Base-by-base conservation (phyloP, 192 early-diverging fungal species). In the Podila clonocystis region DNA sequence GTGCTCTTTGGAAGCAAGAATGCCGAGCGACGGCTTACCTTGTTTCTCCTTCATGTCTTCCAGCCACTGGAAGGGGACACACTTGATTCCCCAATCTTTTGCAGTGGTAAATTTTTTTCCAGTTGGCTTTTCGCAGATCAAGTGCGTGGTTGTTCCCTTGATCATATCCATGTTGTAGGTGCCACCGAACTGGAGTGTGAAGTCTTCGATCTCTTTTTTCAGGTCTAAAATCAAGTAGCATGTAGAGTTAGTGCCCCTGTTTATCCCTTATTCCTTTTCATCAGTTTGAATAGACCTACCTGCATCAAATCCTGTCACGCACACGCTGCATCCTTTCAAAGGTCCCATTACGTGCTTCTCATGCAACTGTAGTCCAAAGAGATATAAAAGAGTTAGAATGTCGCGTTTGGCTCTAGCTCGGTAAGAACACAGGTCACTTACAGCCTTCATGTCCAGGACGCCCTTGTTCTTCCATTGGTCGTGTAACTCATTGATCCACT, bases 101-200 rank as follows among this genome's bases (percentile, higher is more conserved):
- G 77, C 77, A 12, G 77, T 73, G 11, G 28, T 73, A 62, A 73
- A 80, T 49, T 80, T 80, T 20, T 58, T 48, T 28, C 70, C 71
- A 11, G 49, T 28, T 7, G 67, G 34, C 15, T 49, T 9, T 9
- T 64, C 65, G 57, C 71, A 80, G 28, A 80, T 63, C 57, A 80
- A 15, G 28, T 80, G 77, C 4, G 77, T 80, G 17, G 77, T 80
- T 2, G 30, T 24, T 38, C 58, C 61, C 31, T 72, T 80, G 17
- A 69, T 45, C 9, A 80, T 36, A 49, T 80, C 77, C 31, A 38
- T 73, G 13, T 70, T 73, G 34, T 73, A 80, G 9, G 49, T 68
- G 12, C 77, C 77, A 13, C 77, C 77, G 52, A 72, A 58, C 28
- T 52, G 49, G 0, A 73, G 48, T 17, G 71, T 68, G 13, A 63